These are phyloP conservation scores for Coniochaeta ligniaria DNA, from an alignment of 2,329 filamentous ascomycete genomes.

Conservation along the genomic window DNA sequence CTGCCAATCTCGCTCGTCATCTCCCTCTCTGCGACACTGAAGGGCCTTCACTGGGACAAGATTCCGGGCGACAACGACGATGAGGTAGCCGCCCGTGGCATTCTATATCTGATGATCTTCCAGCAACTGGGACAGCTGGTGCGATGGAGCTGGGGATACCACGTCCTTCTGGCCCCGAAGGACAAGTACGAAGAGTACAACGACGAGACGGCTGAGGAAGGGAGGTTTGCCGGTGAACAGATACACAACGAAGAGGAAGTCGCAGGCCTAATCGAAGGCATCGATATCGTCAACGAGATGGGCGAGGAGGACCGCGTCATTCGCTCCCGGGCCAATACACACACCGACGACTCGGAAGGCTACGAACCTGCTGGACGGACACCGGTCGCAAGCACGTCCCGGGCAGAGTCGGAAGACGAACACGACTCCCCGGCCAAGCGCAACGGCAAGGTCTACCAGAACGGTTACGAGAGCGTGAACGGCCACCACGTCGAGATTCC, in stretches of 20 bases:
- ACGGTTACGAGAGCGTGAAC: constrained; percentile 5
- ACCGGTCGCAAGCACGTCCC: constrained; percentile 42
- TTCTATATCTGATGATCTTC: constrained; percentile 93
- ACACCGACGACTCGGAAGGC: constrained; percentile 34
- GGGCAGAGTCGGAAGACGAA: constrained; percentile 42
- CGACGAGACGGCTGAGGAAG: constrained; percentile 45
- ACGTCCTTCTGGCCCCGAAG: constrained; percentile 83
- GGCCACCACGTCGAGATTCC: constrained; percentile 25
- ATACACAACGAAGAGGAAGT: constrained; percentile 34
- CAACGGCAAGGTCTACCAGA: constrained; percentile 5
- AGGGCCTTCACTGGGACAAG: constrained; percentile 87
- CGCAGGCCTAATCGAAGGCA: constrained; percentile 34
- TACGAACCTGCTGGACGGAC: constrained; percentile 52
- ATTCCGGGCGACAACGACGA: constrained; percentile 91
- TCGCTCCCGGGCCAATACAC: constrained; percentile 10
- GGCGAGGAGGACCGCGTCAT: constrained; percentile 21
- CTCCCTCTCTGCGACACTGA: constrained; percentile 85
- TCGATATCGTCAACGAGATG: constrained; percentile 33
- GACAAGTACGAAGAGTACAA: constrained; percentile 62
- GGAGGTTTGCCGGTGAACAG: constrained; percentile 49
- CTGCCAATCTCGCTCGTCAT: constrained; percentile 93
- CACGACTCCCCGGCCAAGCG: constrained; percentile 18
- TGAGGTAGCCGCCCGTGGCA: constrained; percentile 87
- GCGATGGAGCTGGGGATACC: constrained; percentile 97
- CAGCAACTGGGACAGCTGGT: constrained; percentile 94